phyloP scores from a whole-genome alignment of 2,329 filamentous ascomycete genomes.

The Botrytis porri region DNA sequence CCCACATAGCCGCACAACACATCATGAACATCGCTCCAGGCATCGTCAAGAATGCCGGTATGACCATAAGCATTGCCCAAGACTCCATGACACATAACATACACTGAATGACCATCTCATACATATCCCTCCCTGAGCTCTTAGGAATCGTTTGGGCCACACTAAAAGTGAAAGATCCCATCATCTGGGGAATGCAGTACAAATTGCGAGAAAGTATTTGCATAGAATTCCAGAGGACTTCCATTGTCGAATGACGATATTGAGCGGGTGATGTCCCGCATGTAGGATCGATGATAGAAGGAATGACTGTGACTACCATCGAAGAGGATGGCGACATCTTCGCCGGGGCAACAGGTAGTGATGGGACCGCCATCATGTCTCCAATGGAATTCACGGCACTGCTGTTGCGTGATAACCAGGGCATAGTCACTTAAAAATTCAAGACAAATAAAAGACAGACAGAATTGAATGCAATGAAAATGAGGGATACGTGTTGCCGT shows the following conservation, averaged over 20 bases:
- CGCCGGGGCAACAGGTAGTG: not conserved
- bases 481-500: not conserved
- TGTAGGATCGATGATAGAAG: conserved; percentile 25
- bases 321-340: not conserved
- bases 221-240: conserved; percentile 12
- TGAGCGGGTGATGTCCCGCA: conserved; percentile 23
- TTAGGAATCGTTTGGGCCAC: not conserved
- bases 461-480: not conserved
- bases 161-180: conserved; percentile 11
- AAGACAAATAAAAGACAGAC: not conserved
- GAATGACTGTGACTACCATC: conserved; percentile 22
- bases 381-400: conserved; percentile 4
- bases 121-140: conserved; percentile 10
- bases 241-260: conserved; percentile 17
- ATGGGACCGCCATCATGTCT: conserved; percentile 8
- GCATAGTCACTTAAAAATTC: conserved; percentile 16
- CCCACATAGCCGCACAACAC: conserved; percentile 5
- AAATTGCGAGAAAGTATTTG: conserved; percentile 21
- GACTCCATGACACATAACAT: conserved; percentile 21
- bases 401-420: conserved; percentile 19
- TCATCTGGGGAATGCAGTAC: conserved; percentile 20
- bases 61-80: conserved; percentile 12
- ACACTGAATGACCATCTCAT: conserved; percentile 23
- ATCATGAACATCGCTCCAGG: conserved; percentile 21
- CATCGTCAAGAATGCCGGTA: conserved; percentile 23